Evolutionary conservation across 306 rosid genomes (phyloP).

Genomic region (Carpinus viminea): DNA sequence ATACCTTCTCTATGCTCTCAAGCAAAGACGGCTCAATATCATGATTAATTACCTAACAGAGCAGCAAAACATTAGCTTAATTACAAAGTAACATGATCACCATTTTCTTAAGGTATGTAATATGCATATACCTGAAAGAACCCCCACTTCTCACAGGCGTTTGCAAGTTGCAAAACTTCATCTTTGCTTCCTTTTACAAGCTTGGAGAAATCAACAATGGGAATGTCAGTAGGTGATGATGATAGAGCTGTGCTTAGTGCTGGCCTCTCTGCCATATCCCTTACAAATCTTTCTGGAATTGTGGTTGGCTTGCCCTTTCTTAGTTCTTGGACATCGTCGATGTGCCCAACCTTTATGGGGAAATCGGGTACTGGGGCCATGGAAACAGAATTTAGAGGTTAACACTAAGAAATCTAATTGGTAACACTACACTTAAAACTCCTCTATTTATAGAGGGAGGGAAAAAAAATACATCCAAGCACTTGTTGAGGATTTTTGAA

Average conservation of each 20-base stretch:
- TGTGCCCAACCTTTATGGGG: slow-evolving; percentile 67
- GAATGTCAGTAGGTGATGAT: slow-evolving; percentile 49
- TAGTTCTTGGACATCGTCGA: slow-evolving; percentile 95
- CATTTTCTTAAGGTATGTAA: background rate
- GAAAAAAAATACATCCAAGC: slow-evolving; percentile 24
- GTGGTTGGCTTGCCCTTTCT: slow-evolving; percentile 60
- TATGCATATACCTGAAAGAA: slow-evolving; percentile 77
- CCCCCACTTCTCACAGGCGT: slow-evolving; percentile 88
- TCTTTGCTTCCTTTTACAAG: slow-evolving; percentile 54
- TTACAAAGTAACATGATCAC: background rate
- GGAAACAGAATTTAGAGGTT: slow-evolving; percentile 17
- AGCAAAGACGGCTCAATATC: slow-evolving; percentile 64
- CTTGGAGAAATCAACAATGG: slow-evolving; percentile 68
- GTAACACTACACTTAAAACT: slow-evolving; percentile 22
- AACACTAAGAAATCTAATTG: slow-evolving; percentile 11
- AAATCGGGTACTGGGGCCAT: slow-evolving; percentile 76
- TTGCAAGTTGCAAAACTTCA: slow-evolving; percentile 56
- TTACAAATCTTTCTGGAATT: slow-evolving; percentile 85
- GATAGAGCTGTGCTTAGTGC: slow-evolving; percentile 29
- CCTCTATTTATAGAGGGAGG: slow-evolving; percentile 57
- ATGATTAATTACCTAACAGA: slow-evolving; percentile 71
- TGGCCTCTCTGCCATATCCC: slow-evolving; percentile 78
- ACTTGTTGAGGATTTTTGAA: background rate
- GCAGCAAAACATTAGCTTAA: slow-evolving; percentile 27
- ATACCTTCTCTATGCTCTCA: slow-evolving; percentile 61